phyloP scores from a whole-genome alignment of 768 basidiomycete genomes.

The Boletus insuetus region DNA sequence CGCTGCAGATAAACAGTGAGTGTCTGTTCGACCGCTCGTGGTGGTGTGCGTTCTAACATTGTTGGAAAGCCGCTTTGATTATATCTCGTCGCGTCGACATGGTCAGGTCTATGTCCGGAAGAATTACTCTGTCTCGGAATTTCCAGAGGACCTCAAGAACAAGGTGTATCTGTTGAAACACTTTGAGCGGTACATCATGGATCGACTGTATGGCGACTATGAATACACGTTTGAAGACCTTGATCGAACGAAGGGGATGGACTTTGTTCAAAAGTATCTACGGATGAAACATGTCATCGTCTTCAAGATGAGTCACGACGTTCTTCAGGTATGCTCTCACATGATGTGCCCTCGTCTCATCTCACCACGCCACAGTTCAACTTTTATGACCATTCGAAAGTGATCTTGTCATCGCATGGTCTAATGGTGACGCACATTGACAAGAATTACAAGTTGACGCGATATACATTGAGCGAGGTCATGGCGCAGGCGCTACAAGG shows the following conservation, averaged over 20 bases:
- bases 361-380: slow-evolving; percentile 71
- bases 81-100: slow-evolving; percentile 65
- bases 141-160: slow-evolving; percentile 80
- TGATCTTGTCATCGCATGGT: slow-evolving; percentile 82
- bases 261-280: slow-evolving; percentile 93
- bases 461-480: slow-evolving; percentile 68
- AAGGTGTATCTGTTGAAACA: slow-evolving; percentile 93
- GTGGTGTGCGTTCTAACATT: background rate
- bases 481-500: slow-evolving; percentile 51
- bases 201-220: slow-evolving; percentile 80
- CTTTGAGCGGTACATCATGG: slow-evolving; percentile 94
- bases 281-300: slow-evolving; percentile 97
- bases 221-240: slow-evolving; percentile 76
- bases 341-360: background rate
- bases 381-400: slow-evolving; percentile 96
- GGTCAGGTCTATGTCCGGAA: slow-evolving; percentile 71
- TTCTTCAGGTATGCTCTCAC: slow-evolving; percentile 74
- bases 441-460: slow-evolving; percentile 77
- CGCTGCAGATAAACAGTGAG: slow-evolving; percentile 84
- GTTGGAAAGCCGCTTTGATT: slow-evolving; percentile 73
- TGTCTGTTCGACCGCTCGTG: background rate
- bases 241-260: slow-evolving; percentile 77
- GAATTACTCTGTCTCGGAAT: slow-evolving; percentile 63
- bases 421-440: slow-evolving; percentile 85
- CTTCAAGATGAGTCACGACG: slow-evolving; percentile 94